Percentiles rank a stretch among this genome's conserved stretches.
Conservation (phyloP, 495 filamentous ascomycete species). For the Aspergillus sclerotioniger region DNA sequence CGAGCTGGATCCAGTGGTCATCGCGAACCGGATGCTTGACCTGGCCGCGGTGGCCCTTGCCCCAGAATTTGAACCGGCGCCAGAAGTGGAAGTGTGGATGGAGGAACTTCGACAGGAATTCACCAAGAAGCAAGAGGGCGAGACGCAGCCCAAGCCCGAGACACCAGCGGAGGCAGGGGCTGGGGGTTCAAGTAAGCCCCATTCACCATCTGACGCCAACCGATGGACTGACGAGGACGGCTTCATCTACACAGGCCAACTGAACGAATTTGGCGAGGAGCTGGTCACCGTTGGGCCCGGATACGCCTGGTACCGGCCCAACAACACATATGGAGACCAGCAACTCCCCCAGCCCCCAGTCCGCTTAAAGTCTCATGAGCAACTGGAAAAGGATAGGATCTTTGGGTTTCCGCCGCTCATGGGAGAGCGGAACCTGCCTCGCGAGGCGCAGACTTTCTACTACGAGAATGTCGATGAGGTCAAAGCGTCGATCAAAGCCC, state of each 20-base stretch:
- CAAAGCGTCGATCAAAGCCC: conserved; percentile 20
- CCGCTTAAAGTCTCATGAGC: not conserved
- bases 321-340: conserved; percentile 3
- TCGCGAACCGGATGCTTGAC: conserved; percentile 28
- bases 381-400: conserved; percentile 22
- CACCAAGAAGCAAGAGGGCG: conserved; percentile 8
- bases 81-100: conserved; percentile 21
- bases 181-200: conserved; percentile 1
- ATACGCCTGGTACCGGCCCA: conserved; percentile 3
- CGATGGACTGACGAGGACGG: not conserved
- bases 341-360: not conserved
- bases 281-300: not conserved
- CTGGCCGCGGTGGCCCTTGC: conserved; percentile 26
- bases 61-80: conserved; percentile 18
- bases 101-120: conserved; percentile 22
- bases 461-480: conserved; percentile 22
- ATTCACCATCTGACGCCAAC: not conserved
- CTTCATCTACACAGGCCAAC: not conserved
- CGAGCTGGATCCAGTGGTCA: conserved; percentile 11
- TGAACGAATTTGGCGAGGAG: conserved; percentile 1
- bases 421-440: conserved; percentile 40
- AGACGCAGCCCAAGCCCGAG: not conserved
- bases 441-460: conserved; percentile 14
- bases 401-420: conserved; percentile 42
- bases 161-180: not conserved